A percentile compares a stretch with the other conserved stretches of the same genome.
Conservation (phyloP, 768 basidiomycete genomes). For the Russula lepida region DNA sequence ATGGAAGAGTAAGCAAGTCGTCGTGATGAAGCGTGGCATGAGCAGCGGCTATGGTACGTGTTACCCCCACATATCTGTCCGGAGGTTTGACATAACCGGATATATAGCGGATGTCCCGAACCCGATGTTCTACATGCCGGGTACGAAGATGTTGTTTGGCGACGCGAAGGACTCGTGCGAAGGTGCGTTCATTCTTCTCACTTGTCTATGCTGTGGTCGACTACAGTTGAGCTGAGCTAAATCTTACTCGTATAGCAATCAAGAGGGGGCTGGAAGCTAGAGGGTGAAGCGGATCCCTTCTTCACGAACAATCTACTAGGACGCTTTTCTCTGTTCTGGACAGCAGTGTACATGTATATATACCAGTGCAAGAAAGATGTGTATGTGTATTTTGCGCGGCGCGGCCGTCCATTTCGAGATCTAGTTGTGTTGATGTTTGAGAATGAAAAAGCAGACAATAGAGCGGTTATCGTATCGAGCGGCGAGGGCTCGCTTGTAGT, state of each 20-base stretch:
- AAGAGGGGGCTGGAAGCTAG: constrained; percentile 29
- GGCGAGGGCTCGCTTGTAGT: no score
- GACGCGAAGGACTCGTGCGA: constrained; percentile 90
- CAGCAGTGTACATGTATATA: not conserved
- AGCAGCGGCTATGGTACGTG: constrained; percentile 72
- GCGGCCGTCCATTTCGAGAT: not conserved
- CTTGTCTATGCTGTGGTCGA: not conserved
- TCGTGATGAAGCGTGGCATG: constrained; percentile 91
- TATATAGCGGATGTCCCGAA: constrained; percentile 78
- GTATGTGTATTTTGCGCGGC: not conserved
- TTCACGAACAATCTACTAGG: not conserved
- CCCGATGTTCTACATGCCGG: constrained; percentile 89
- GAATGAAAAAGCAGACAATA: no score
- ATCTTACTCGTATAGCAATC: constrained; percentile 23
- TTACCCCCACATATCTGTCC: not conserved
- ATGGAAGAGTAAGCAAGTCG: constrained; percentile 88
- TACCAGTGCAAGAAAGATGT: not conserved
- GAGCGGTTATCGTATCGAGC: no score
- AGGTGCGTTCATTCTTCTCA: constrained; percentile 39
- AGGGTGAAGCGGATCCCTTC: constrained; percentile 2
- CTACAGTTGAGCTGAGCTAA: not conserved
- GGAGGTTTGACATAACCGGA: not conserved
- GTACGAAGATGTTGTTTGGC: constrained; percentile 86
- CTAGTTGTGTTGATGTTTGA: not conserved
- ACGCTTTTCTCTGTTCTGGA: not conserved